Percentiles rank a stretch among this genome's conserved stretches.
These are phyloP conservation scores for Diaporthe velutina DNA, from an alignment of 2,329 filamentous ascomycete genomes.

Conservation along the genomic window DNA sequence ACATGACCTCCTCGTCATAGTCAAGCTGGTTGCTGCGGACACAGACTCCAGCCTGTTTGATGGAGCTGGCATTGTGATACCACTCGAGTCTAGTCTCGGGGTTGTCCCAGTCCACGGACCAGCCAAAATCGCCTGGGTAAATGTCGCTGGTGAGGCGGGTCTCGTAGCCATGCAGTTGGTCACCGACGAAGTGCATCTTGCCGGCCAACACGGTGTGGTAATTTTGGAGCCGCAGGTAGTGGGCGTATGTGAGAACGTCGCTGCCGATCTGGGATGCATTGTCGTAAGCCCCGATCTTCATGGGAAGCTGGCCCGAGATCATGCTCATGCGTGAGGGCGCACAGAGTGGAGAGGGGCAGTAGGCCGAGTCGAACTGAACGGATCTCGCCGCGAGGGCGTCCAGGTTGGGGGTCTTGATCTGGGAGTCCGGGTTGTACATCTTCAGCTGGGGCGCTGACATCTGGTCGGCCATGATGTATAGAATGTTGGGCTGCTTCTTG, in stretches of 20 bases:
- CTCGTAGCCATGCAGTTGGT: slow-evolving; percentile 95
- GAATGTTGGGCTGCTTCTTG: slow-evolving; percentile 72
- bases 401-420: slow-evolving; percentile 93
- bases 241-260: slow-evolving; percentile 90
- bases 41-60: slow-evolving; percentile 89
- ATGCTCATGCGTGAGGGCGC: slow-evolving; percentile 94
- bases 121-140: slow-evolving; percentile 94
- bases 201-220: slow-evolving; percentile 93
- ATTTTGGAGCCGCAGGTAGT: slow-evolving; percentile 86
- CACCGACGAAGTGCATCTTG: slow-evolving; percentile 98
- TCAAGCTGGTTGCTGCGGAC: slow-evolving; percentile 95
- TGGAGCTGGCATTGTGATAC: slow-evolving; percentile 97
- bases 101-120: slow-evolving; percentile 96
- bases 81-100: slow-evolving; percentile 89
- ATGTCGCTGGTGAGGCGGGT: slow-evolving; percentile 94
- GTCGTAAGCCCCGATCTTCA: slow-evolving; percentile 92
- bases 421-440: slow-evolving; percentile 89
- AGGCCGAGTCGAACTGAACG: slow-evolving; percentile 93
- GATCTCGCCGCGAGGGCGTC: slow-evolving; percentile 84
- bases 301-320: slow-evolving; percentile 91
- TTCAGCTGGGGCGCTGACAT: slow-evolving; percentile 90
- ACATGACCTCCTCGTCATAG: slow-evolving; percentile 97
- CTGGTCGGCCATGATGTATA: slow-evolving; percentile 98
- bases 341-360: slow-evolving; percentile 93
- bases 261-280: slow-evolving; percentile 88